Conservation (phyloP, 306 rosid species). For the Dryas alaskensis region DNA sequence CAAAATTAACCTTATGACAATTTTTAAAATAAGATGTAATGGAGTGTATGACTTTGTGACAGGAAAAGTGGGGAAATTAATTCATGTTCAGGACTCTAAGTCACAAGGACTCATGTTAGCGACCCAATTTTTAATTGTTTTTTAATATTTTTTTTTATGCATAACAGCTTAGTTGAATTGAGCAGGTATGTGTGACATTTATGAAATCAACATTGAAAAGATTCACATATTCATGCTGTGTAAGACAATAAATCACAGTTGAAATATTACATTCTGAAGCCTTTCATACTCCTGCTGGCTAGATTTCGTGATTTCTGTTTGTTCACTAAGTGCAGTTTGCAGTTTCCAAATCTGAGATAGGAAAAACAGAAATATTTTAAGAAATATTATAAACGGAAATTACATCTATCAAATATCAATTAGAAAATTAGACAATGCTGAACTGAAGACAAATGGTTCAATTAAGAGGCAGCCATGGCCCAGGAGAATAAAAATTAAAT, state of each 20-base stretch:
- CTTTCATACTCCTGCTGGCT: conserved; percentile 82
- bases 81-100: background rate
- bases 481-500: conserved; percentile 5
- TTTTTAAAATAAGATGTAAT: background rate
- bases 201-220: background rate
- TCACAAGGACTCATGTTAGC: background rate
- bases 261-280: conserved; percentile 64
- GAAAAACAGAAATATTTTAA: conserved; percentile 16
- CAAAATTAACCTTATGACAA: too few relatives aligned
- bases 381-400: background rate
- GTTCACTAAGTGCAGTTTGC: conserved; percentile 87
- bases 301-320: conserved; percentile 67
- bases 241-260: background rate
- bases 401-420: background rate
- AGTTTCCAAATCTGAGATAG: conserved; percentile 76
- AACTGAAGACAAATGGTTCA: background rate
- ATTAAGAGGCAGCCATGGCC: background rate
- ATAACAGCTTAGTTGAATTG: background rate
- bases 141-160: background rate
- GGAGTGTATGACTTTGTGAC: background rate
- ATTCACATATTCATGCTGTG: background rate
- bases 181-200: background rate
- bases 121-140: background rate
- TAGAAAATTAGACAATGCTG: background rate
- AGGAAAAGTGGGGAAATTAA: background rate